Evolutionary conservation across 2,329 filamentous ascomycete species (phyloP), one percentile per base, ranked within the genome.

Genomic region (Fusarium anthophilum): DNA sequence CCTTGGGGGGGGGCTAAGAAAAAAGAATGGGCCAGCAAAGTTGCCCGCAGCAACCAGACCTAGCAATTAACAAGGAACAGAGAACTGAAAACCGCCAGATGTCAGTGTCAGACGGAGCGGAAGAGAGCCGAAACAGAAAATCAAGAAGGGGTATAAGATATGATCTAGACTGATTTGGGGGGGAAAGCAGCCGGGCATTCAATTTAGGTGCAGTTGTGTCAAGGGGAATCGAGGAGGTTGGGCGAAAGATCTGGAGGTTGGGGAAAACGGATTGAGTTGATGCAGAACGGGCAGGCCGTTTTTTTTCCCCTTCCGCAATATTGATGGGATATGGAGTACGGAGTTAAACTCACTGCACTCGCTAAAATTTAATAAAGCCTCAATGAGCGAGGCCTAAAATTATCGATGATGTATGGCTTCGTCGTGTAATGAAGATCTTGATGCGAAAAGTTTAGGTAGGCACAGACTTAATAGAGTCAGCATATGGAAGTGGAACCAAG

Each of bases 11-110:
- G 59, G 41, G 63, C 60, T 57, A 66, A 38, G 66, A 65, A 71
- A 67, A 66, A 67, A 47, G 66, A 24, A 72, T 75, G 69, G 75
- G 73, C 66, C 73, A 78, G 74, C 62, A 63, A 73, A 70, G 55
- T 72, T 68, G 77, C 77, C 74, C 77, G 70, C 74, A 79, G 77
- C 77, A 79, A 79, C 77, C 73, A 72, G 59, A 65, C 63, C 41
- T 51, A 48, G 62, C 50, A 56, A 66, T 66, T 54, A 62, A 59
- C 50, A 73, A 70, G 63, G 60, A 56, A 57, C 37, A 35, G 43
- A 24, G 26, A 35, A 44, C 63, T 35, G 35, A 32, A 45, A 54
- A 45, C 54, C 44, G 47, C 26, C 63, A 60, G 47, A 68, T 69
- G 72, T 51, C 38, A 30, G 45, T 30, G 32, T 67, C 58, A 71